Percentiles rank a stretch among this genome's conserved stretches.
Evolutionary conservation across 2,329 filamentous ascomycete genomes (phyloP).

Genomic region (Xylariaceae sp.): DNA sequence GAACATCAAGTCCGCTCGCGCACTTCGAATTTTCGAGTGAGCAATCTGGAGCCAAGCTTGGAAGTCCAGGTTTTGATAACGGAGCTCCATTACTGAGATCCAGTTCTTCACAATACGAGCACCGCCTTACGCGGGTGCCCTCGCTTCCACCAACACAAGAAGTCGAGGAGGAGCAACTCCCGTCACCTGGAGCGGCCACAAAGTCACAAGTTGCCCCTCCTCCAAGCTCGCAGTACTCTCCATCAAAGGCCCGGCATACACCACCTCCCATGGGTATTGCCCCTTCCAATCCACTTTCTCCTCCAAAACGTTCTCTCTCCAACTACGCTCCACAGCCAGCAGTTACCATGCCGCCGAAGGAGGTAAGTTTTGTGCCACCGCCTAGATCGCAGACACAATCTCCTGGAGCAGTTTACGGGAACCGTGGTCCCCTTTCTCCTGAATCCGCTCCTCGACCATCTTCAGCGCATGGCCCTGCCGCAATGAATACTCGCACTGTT

Average conservation of each 20-base stretch:
- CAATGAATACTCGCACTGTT: slow-evolving; percentile 28
- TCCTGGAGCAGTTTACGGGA: slow-evolving; percentile 46
- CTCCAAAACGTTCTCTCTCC: slow-evolving; percentile 51
- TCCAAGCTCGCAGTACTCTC: slow-evolving; percentile 37
- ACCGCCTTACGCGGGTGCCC: slow-evolving; percentile 49
- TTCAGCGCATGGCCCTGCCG: slow-evolving; percentile 45
- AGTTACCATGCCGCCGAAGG: slow-evolving; percentile 28
- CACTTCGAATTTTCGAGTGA: slow-evolving; percentile 56
- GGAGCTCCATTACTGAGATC: slow-evolving; percentile 42
- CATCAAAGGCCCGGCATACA: slow-evolving; percentile 40
- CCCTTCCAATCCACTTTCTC: slow-evolving; percentile 45
- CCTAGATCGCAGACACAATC: slow-evolving; percentile 61
- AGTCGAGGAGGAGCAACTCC: slow-evolving; percentile 51
- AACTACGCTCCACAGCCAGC: slow-evolving; percentile 46
- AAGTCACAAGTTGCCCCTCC: slow-evolving; percentile 22
- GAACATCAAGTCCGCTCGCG: slow-evolving; percentile 63
- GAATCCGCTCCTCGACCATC: slow-evolving; percentile 53
- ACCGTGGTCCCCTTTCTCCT: slow-evolving; percentile 29
- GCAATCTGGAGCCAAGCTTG: slow-evolving; percentile 30
- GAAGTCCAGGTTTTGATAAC: slow-evolving; percentile 36
- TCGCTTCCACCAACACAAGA: slow-evolving; percentile 60
- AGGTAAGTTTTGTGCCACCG: slow-evolving; percentile 49
- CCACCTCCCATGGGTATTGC: slow-evolving; percentile 45
- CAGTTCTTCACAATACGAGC: slow-evolving; percentile 51
- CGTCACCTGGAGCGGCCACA: slow-evolving; percentile 21